A percentile compares a stretch with the other conserved stretches of the same genome.
phyloP scores from a whole-genome alignment of 306 rosid species.

The Medicago ruthenica region DNA sequence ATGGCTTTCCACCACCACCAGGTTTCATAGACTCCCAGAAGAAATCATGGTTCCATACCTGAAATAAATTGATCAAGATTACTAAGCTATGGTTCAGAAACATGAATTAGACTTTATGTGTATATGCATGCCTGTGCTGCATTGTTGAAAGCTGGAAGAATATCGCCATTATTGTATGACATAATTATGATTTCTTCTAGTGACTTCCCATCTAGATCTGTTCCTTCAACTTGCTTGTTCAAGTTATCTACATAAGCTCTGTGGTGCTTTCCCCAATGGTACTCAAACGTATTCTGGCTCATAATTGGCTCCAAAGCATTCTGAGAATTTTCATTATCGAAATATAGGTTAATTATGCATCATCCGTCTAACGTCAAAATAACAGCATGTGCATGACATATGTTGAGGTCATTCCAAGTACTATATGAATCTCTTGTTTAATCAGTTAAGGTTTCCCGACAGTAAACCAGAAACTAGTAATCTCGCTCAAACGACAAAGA shows the following conservation, averaged over 20 bases:
- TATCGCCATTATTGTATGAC: conserved; percentile 77
- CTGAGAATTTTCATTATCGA: conserved; percentile 48
- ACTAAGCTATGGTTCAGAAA: conserved; percentile 4
- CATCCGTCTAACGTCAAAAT: conserved; percentile 13
- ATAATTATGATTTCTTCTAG: conserved; percentile 62
- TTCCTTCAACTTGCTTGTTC: conserved; percentile 81
- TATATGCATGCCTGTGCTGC: conserved; percentile 75
- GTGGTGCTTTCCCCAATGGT: conserved; percentile 98
- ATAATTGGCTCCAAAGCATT: conserved; percentile 88
- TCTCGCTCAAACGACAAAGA: too few species aligned
- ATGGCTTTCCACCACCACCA: conserved; percentile 81
- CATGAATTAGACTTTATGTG: not conserved
- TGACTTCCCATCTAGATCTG: conserved; percentile 66
- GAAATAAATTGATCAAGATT: conserved; percentile 29
- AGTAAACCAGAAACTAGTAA: too few species aligned
- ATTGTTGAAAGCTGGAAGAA: conserved; percentile 83
- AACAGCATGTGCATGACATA: conserved; percentile 8
- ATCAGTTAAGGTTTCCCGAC: not conserved
- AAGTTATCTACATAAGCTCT: conserved; percentile 82
- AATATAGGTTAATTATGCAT: conserved; percentile 9
- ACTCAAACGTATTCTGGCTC: conserved; percentile 81
- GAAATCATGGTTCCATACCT: conserved; percentile 96
- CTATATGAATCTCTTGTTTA: not conserved
- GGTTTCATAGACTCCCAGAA: conserved; percentile 98
- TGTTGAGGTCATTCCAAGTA: conserved; percentile 13